Percentiles rank a stretch among this genome's conserved stretches.
phyloP scores from a whole-genome alignment of 2,329 filamentous ascomycete species.

The Penicillium italicum region DNA sequence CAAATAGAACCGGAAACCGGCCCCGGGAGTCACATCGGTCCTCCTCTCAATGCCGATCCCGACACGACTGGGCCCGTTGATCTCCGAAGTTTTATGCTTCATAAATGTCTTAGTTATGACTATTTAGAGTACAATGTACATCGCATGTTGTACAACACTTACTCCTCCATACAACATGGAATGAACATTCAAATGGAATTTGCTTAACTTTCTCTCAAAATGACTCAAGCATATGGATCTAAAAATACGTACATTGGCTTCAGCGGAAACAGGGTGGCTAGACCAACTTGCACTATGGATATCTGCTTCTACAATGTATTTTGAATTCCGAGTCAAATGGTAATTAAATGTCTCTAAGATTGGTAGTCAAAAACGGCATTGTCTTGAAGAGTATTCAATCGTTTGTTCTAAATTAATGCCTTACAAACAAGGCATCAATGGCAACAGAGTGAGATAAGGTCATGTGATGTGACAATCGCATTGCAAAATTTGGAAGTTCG shows the following conservation, averaged over 20 bases:
- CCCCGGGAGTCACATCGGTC: not conserved
- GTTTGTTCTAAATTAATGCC: not conserved
- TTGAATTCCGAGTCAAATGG: not conserved
- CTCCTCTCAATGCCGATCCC: not conserved
- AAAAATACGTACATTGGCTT: not conserved
- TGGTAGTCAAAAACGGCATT: not conserved
- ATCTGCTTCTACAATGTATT: not conserved
- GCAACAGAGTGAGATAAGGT: not conserved
- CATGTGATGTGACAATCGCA: constrained; percentile 6
- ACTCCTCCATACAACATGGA: not conserved
- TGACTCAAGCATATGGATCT: not conserved
- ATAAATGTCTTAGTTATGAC: not conserved
- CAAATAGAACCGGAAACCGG: too few relatives aligned
- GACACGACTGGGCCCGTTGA: not conserved
- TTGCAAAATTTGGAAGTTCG: not conserved
- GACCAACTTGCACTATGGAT: not conserved
- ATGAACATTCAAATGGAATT: not conserved
- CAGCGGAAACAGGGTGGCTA: not conserved
- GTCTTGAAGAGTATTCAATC: too few relatives aligned
- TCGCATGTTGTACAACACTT: not conserved
- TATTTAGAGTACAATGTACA: not conserved
- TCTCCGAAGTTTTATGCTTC: not conserved
- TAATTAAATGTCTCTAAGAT: not conserved
- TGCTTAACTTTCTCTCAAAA: not conserved
- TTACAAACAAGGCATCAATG: not conserved